Evolutionary conservation across 1,139 yeast species (phyloP), one percentile per base, ranked within the genome.

Genomic region (Wickerhamiella infanticola): DNA sequence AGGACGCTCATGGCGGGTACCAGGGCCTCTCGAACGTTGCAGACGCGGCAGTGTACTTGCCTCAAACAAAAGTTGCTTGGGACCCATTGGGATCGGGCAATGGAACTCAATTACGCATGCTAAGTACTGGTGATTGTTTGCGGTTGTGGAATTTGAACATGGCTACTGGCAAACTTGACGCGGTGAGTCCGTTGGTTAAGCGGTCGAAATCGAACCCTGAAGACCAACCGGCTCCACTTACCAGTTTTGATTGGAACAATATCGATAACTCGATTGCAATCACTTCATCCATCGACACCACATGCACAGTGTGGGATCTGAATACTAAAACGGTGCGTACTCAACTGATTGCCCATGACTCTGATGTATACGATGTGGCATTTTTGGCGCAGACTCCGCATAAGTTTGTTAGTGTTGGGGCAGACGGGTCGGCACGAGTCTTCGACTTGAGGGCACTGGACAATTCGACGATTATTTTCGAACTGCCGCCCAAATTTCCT

Each of bases 261-360:
- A 68, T 72, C 3, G 90, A 84, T 56, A 75, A 85, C 5, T 74
- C 75, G 47, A 64, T 79, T 38, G 73, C 86, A 25, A 82, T 90
- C 41, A 85, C 96, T 1, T 77, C 93, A 50, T 79, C 93, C 31
- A 85, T 90, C 8, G 98, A 90, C 63, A 90, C 98, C 1, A 90
- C 98, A 0, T 90, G 98, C 63, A 88, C 97, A 0, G 79, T 86
- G 3, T 90, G 98, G 97, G 97, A 90, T 63, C 65, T 85, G 40
- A 70, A 68, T 33, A 70, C 77, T 7, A 84, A 83, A n/a, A 70
- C 74, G 27, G 94, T 94, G 24, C 82, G 81, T 58, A 88, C 98
- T 1, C 97, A 90, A 64, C 69, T 90, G 45, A 90, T 90, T 54
- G 98, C 98, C 0, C 98, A 90, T 63, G 98, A 90, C 60, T 78